These are phyloP conservation scores for Vigna reflexopilosa DNA, from an alignment of 306 rosid species.

Conservation along the genomic window DNA sequence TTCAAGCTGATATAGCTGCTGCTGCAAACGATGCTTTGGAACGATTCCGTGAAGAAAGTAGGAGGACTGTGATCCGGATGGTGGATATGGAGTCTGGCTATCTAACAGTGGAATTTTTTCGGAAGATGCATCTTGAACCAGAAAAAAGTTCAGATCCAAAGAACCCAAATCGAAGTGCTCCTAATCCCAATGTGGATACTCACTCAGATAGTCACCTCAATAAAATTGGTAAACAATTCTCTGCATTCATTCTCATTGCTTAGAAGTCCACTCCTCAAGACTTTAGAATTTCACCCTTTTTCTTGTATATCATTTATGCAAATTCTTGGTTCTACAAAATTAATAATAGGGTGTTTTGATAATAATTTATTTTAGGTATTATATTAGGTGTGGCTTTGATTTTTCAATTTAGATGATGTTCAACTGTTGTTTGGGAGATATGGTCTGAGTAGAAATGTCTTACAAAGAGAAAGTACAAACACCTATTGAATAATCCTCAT, in stretches of 20 bases:
- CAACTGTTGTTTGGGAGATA: not conserved
- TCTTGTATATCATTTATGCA: not conserved
- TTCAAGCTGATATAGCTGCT: conserved; percentile 42
- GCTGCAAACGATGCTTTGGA: conserved; percentile 48
- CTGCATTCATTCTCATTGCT: conserved; percentile 3
- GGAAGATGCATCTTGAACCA: conserved; percentile 43
- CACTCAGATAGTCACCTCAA: conserved; percentile 38
- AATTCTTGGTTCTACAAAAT: conserved; percentile 2
- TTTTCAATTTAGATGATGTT: conserved; percentile 17
- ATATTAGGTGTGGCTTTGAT: not conserved
- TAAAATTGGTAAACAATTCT: conserved; percentile 41
- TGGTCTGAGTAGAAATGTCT: not conserved
- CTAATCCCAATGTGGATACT: conserved; percentile 27
- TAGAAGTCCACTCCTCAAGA: not conserved
- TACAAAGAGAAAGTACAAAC: not conserved
- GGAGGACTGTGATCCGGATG: conserved; percentile 41
- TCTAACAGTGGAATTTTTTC: conserved; percentile 47
- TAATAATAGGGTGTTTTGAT: not conserved
- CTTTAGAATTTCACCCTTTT: not conserved
- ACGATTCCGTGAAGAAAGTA: conserved; percentile 48
- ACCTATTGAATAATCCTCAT: not conserved
- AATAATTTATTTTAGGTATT: not conserved
- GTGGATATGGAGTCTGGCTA: conserved; percentile 48
- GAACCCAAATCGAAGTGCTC: conserved; percentile 10
- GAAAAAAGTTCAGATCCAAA: conserved; percentile 29